These are phyloP conservation scores for Anastatica hierochuntica DNA, from an alignment of 345 rosid genomes.

Conservation along the genomic window DNA sequence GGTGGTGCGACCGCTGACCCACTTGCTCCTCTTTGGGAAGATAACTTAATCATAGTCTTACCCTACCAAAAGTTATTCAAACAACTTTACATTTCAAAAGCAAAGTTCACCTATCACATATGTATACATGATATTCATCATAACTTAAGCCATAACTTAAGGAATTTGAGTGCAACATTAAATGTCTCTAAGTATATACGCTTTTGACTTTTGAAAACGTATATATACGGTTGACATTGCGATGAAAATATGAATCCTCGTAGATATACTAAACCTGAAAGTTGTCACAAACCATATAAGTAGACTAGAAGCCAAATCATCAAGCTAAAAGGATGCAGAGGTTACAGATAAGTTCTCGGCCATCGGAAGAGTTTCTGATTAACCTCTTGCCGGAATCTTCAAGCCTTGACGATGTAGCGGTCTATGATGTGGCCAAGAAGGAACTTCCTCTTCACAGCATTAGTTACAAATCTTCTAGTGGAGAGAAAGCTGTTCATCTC, in stretches of 20 bases:
- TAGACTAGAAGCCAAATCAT: no score
- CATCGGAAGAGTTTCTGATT: constrained; percentile 38
- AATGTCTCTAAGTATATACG: constrained; percentile 1
- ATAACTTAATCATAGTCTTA: no score
- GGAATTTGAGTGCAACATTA: constrained; percentile 19
- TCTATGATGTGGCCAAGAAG: constrained; percentile 37
- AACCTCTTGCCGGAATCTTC: constrained; percentile 25
- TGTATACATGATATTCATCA: constrained; percentile 7
- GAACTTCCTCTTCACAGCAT: constrained; percentile 24
- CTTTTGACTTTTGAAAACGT: not conserved
- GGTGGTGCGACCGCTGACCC: no score
- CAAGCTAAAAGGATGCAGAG: constrained; percentile 47
- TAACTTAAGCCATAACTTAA: constrained; percentile 26
- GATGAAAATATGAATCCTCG: no score
- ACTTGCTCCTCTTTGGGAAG: no score
- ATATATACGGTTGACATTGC: not conserved
- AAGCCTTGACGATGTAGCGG: constrained; percentile 8
- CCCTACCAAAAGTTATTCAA: no score
- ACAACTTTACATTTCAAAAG: constrained; percentile 8
- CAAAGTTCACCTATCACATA: constrained; percentile 14
- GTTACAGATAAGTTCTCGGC: constrained; percentile 23
- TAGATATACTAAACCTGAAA: no score
- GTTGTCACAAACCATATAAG: not conserved
- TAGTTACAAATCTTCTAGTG: constrained; percentile 15
- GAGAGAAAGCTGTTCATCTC: constrained; percentile 40